phyloP scores from a whole-genome alignment of 306 rosid genomes.

The Trifolium pratense region DNA sequence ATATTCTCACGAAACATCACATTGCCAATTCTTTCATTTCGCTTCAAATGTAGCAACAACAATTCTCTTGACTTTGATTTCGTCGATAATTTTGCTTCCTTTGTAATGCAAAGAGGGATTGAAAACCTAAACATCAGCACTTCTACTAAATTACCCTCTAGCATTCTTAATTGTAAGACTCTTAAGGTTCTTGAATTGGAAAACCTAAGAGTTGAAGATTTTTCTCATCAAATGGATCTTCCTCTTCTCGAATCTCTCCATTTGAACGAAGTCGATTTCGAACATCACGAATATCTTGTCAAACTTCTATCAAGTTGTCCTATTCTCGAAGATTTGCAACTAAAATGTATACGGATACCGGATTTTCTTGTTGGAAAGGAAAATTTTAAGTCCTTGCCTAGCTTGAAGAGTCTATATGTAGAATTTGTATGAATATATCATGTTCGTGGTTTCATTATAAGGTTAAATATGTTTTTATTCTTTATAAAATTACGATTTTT shows the following conservation, averaged over 20 bases:
- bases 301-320: not conserved
- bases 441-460: not conserved
- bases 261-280: not conserved
- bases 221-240: not conserved
- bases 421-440: not conserved
- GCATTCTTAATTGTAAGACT: not conserved
- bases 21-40: not conserved
- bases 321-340: not conserved
- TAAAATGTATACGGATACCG: not conserved
- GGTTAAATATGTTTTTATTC: too few species aligned
- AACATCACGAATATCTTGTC: not conserved
- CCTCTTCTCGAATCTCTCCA: not conserved
- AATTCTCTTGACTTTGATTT: too few species aligned
- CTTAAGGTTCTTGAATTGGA: constrained; percentile 7
- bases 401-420: not conserved
- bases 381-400: not conserved
- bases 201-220: not conserved
- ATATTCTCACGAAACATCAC: not conserved
- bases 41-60: not conserved
- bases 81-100: not conserved
- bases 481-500: not conserved
- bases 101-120: not conserved
- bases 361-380: not conserved
- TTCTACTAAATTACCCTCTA: not conserved
- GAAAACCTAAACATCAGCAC: not conserved